Percentiles rank a stretch among this genome's conserved stretches.
phyloP scores from a whole-genome alignment of 2,329 filamentous ascomycete genomes.

The Sporothrix sp. region DNA sequence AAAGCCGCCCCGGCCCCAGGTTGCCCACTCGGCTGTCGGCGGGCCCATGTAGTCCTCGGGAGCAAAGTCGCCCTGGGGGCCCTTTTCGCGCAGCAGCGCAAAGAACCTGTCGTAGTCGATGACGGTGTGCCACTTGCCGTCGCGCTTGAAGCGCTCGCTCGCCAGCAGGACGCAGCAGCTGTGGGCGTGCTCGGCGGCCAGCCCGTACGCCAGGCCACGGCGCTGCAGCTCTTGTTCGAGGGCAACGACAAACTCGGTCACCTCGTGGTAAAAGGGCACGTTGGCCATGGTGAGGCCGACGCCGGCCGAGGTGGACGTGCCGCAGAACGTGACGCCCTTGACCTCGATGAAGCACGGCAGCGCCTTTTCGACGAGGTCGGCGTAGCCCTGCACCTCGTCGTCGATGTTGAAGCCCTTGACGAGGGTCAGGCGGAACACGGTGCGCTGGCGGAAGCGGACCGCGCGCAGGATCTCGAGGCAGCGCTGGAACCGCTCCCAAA shows the following conservation, averaged over 20 bases:
- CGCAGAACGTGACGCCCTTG: slow-evolving; percentile 95
- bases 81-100: slow-evolving; percentile 61
- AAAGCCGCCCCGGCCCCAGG: slow-evolving; percentile 90
- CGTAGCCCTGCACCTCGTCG: slow-evolving; percentile 84
- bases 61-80: slow-evolving; percentile 57
- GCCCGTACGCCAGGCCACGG: slow-evolving; percentile 72
- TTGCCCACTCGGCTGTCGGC: slow-evolving; percentile 84
- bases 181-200: slow-evolving; percentile 90
- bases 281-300: slow-evolving; percentile 95
- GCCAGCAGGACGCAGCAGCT: slow-evolving; percentile 87
- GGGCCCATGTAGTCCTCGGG: slow-evolving; percentile 86
- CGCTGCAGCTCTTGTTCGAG: slow-evolving; percentile 59
- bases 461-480: slow-evolving; percentile 84
- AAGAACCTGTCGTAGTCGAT: slow-evolving; percentile 92
- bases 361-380: slow-evolving; percentile 74
- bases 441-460: slow-evolving; percentile 75
- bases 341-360: slow-evolving; percentile 89
- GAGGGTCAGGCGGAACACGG: slow-evolving; percentile 87
- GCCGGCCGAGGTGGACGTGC: slow-evolving; percentile 72
- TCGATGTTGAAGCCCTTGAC: slow-evolving; percentile 98
- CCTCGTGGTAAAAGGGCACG: slow-evolving; percentile 91
- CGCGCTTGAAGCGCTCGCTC: slow-evolving; percentile 64
- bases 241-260: slow-evolving; percentile 69
- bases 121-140: slow-evolving; percentile 78
- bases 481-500: slow-evolving; percentile 89